Percentiles rank a stretch among this genome's conserved stretches.
Evolutionary conservation across 2,329 filamentous ascomycete species (phyloP).

Genomic region (Pseudogymnoascus sp.): DNA sequence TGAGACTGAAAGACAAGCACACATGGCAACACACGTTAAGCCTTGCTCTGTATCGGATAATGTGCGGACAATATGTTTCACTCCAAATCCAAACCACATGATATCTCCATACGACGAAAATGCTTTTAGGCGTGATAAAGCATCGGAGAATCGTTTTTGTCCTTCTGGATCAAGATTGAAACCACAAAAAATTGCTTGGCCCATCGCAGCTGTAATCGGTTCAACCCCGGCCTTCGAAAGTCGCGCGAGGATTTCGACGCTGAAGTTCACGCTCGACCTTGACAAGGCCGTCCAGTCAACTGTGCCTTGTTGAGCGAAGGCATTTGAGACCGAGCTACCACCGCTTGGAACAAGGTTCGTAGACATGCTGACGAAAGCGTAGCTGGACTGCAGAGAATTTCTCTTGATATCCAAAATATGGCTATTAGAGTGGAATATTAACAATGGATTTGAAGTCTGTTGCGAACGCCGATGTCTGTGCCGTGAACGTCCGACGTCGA

Average conservation of each 20-base stretch:
- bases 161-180: conserved; percentile 13
- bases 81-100: conserved; percentile 21
- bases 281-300: conserved; percentile 19
- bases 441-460: neutral
- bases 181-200: conserved; percentile 13
- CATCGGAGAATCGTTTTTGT: conserved; percentile 9
- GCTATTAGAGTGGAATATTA: neutral
- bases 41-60: conserved; percentile 19
- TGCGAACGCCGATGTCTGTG: neutral
- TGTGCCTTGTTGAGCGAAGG: conserved; percentile 12
- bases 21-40: conserved; percentile 13
- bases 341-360: neutral
- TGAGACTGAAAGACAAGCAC: conserved; percentile 16
- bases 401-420: neutral
- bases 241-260: conserved; percentile 15
- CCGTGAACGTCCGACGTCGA: neutral
- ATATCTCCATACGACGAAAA: conserved; percentile 15
- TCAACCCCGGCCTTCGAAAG: conserved; percentile 18
- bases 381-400: neutral
- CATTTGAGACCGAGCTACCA: neutral
- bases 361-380: neutral
- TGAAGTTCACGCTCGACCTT: conserved; percentile 13
- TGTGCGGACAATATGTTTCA: conserved; percentile 17
- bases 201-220: conserved; percentile 15
- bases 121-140: conserved; percentile 13